Base-by-base conservation (phyloP, 495 filamentous ascomycete genomes). In the Sporormia fimetaria region DNA sequence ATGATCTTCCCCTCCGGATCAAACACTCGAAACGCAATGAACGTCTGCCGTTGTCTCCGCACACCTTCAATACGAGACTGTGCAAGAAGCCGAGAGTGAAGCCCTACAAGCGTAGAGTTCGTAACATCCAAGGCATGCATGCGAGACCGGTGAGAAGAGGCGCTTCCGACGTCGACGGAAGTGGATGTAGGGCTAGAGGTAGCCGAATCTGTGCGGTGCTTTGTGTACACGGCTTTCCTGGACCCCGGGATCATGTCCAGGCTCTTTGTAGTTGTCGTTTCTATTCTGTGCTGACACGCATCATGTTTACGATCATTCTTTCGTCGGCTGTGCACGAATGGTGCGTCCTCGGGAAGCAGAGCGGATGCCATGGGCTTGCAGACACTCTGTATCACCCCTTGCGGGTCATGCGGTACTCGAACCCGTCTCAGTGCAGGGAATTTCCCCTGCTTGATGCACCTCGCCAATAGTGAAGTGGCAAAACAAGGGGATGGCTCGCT, bases 401-500 rank as follows among this genome's bases (percentile, higher is more conserved):
- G 49, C 16, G 57, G 47, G 40, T 62, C 59, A 21, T 44, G 42
- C 9, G 57, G 59, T 2, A 80, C 74, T 29, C 86, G 75, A 10
- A 94, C 58, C 2, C 63, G 64, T 31, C 70, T 69, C 3, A 94
- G 67, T 2, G 66, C 56, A 0, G 87, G 87, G 52, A 94, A 88
- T 3, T 80, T 80, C 8, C 63, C 66, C 11, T 70, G 69, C 2
- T 67, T 59, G 37, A 94, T 87, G 34, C 78, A 79, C 44, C 70
- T 71, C 11, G 83, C 81, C 24, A 94, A 70, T 40, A 85, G 75
- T 4, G 62, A 67, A 42, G 84, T 85, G 7, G 84, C 81, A 55
- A 41, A 64, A 62, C 25, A 62, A 44, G 1, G 79, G 72, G 18
- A 87, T 72, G 52, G 93, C 83, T 87, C 87, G 90, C 61, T 90